These are phyloP conservation scores for Choiromyces venosus DNA, from an alignment of 495 filamentous ascomycete species.

Conservation along the genomic window DNA sequence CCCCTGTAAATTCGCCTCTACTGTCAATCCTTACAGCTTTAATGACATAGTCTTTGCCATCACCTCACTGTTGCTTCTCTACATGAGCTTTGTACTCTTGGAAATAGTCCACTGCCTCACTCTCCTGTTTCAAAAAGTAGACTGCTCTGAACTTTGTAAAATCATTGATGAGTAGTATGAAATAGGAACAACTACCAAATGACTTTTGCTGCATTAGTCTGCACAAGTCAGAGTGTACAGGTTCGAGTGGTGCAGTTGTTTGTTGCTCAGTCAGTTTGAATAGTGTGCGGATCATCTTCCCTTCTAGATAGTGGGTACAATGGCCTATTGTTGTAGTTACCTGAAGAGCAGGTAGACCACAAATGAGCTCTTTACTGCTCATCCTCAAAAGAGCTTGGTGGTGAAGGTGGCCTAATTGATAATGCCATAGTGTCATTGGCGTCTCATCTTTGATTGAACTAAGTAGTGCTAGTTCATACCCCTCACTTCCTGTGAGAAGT, in stretches of 20 bases:
- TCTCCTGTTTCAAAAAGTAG: not conserved
- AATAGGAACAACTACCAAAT: not conserved
- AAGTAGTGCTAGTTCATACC: no score
- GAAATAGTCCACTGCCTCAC: not conserved
- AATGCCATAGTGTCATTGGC: no score
- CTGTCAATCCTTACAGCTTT: not conserved
- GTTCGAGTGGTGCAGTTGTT: not conserved
- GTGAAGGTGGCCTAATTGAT: no score
- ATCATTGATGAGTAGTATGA: not conserved
- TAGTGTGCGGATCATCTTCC: not conserved
- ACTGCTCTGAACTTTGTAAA: not conserved
- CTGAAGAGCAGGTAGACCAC: no score
- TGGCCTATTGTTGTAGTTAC: not conserved
- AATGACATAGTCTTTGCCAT: not conserved
- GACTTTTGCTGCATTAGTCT: not conserved
- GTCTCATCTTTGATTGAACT: no score
- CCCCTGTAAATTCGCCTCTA: not conserved
- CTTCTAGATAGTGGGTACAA: not conserved
- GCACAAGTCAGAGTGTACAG: not conserved
- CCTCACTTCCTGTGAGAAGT: no score
- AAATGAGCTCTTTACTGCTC: no score
- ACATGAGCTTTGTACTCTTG: not conserved
- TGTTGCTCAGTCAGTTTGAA: accelerated
- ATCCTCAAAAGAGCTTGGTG: no score
- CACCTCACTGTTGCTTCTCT: not conserved